Evolutionary conservation across 208 protist species (phyloP), one percentile per base, ranked within the genome.

Genomic region (Entamoeba invadens): DNA sequence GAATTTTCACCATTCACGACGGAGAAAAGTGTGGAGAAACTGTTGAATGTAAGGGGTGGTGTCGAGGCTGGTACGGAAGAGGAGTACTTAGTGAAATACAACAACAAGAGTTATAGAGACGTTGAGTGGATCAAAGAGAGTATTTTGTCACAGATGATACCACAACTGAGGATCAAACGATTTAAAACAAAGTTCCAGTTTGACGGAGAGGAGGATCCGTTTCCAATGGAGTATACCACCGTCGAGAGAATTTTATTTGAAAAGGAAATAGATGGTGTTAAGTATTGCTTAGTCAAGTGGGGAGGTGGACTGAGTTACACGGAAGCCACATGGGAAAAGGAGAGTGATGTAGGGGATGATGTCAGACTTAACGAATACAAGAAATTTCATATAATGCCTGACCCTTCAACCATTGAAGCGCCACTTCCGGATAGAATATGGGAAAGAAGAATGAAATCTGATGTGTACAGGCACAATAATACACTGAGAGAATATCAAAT

Each of bases 291-390:
- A 16, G 91, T 92, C 3, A 92, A 92, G 45, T 92, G 91, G 91
- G 44, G 44, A 92, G 57, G 57, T 35, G 38, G 44, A 8, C n/a
- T 92, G n/a, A 44, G 25, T 92, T 92, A 92, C n/a, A 46, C n/a
- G 25, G 91, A 92, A 92, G 6, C 91, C 10, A 92, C 91, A 31
- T 92, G 91, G 91, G 91, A 92, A 46, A 92, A 92, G 44, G n/a
- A 92, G n/a, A 31, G 16, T 1, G 44, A 44, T 8, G 45, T 92
- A 35, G 16, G 16, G 5, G 91, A 92, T 3, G 25, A 92, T 8
- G 91, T 46, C 18, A 92, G 38, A 38, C 12, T 87, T 12, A 35
- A 87, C 1, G 57, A 87, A 87, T 87, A 87, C 1, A 87, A 87
- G 25, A 87, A 87, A 31, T 87, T 87, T 87, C 57, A 87, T 87